phyloP scores from a whole-genome alignment of 2,329 filamentous ascomycete species.

The Seiridium cupressi region DNA sequence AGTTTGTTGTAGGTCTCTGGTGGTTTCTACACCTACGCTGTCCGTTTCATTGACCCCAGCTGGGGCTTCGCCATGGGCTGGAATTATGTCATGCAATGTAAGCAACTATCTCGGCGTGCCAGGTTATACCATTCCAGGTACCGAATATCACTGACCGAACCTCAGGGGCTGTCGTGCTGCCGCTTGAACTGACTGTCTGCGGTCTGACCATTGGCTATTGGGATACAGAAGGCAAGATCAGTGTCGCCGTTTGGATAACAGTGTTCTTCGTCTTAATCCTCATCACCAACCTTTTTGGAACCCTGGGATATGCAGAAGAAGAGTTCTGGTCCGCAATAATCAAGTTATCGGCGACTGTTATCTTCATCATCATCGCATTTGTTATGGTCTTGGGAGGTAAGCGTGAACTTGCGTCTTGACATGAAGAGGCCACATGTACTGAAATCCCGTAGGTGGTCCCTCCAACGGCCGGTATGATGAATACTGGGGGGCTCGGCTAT shows the following conservation, averaged over 20 bases:
- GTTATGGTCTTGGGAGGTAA: constrained; percentile 50
- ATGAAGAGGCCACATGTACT: neutral
- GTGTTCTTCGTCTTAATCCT: constrained; percentile 53
- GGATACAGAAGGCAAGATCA: constrained; percentile 37
- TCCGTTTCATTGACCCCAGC: constrained; percentile 50
- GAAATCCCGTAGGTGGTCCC: constrained; percentile 46
- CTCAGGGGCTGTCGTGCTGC: constrained; percentile 40
- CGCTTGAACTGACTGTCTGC: constrained; percentile 48
- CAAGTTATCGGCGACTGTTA: constrained; percentile 56
- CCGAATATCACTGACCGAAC: neutral
- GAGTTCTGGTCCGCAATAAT: constrained; percentile 58
- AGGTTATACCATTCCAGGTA: no score
- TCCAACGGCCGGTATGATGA: constrained; percentile 39
- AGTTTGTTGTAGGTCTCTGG: constrained; percentile 34
- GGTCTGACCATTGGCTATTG: constrained; percentile 47
- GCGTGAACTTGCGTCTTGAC: neutral
- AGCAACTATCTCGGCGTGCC: neutral
- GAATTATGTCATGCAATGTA: constrained; percentile 45
- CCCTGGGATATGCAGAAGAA: constrained; percentile 55
- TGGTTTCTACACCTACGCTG: constrained; percentile 49
- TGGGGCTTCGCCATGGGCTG: constrained; percentile 41
- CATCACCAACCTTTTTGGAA: constrained; percentile 55
- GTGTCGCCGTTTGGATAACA: constrained; percentile 53
- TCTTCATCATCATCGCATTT: constrained; percentile 64
- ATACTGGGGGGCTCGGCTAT: constrained; percentile 49